Evolutionary conservation across 176 grass and related monocot genomes (phyloP).

Genomic region (Triticum urartu): DNA sequence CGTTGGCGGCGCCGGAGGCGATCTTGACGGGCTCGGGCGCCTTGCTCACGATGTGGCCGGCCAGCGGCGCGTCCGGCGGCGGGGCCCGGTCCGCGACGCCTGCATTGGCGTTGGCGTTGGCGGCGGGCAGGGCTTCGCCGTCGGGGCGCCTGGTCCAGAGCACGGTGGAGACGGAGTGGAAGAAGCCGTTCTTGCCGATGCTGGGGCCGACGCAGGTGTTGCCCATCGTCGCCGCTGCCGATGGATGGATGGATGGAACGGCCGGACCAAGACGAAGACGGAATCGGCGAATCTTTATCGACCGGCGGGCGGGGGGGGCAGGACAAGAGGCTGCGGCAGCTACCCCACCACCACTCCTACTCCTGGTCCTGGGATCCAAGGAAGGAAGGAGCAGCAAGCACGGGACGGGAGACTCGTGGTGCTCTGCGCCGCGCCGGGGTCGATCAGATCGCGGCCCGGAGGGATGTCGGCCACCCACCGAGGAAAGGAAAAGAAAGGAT

Average conservation of each 20-base stretch:
- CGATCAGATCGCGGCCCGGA: neutral
- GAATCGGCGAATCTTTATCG: neutral
- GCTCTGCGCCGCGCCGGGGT: neutral
- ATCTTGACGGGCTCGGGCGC: conserved; percentile 66
- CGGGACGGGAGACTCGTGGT: neutral
- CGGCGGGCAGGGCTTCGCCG: conserved; percentile 36
- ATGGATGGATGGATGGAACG: neutral
- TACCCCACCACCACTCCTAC: neutral
- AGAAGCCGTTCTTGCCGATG: conserved; percentile 71
- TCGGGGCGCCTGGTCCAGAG: conserved; percentile 60
- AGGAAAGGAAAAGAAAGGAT: neutral
- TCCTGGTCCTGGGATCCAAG: neutral
- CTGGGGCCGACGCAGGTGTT: conserved; percentile 89
- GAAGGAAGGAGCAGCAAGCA: too few relatives aligned
- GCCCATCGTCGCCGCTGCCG: conserved; percentile 48
- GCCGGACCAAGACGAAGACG: too few relatives aligned
- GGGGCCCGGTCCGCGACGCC: neutral
- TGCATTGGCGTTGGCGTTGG: conserved; percentile 6
- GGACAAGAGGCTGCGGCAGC: neutral
- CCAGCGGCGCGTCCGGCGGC: neutral
- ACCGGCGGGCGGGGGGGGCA: neutral
- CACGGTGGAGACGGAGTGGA: conserved; percentile 72
- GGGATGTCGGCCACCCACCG: neutral
- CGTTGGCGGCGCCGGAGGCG: conserved; percentile 25
- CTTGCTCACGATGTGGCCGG: conserved; percentile 57